Base-by-base conservation (phyloP, 1,139 yeast genomes). In the Casaregolazyma suthepensis region DNA sequence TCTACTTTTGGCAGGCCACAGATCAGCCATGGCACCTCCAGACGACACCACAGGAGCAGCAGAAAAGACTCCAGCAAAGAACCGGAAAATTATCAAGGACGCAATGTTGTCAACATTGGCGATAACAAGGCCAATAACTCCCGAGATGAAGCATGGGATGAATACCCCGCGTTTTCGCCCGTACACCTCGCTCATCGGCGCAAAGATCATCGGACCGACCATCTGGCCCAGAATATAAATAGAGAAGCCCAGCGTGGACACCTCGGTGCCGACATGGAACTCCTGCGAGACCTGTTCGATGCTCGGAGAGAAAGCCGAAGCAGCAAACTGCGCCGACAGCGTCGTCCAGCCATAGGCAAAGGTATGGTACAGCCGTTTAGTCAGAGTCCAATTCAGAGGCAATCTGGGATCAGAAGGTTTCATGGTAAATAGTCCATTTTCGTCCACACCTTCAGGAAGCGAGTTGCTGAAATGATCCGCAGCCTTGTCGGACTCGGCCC, bases 11-110 rank as follows among this genome's bases (percentile, higher is more conserved):
- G 80, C 79, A 48, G 77, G 78, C 68, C 78, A 80, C 48, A 86
- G 75, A 66, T 88, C 96, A 2, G 91, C 83, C 73, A 86, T 81
- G 0, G 85, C 77, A 20, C 93, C 95, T n/a, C 94, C 93, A 7
- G 85, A 87, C 45, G 85, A 86, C 23, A 86, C 90, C 64, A 87
- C 69, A 0, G 93, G 86, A 4, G 93, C 87, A 12, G 93, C 87
- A 56, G 94, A 95, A 54, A 84, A 69, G 57, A 82, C 76, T 47
- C 95, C 94, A 37, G 82, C 81, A 65, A 87, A 84, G 67, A 85
- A 87, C 55, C 96, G 77, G 67, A 87, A 80, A 43, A 87, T 71
- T 73, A 87, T 68, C 53, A 87, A 71, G 0, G 93, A 81, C 65
- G 87, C 93, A 35, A 85, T 61, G 63, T 87, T 83, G 63, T 84